phyloP scores from a whole-genome alignment of 2,329 filamentous ascomycete species.

The Pestalotiopsis sp. region DNA sequence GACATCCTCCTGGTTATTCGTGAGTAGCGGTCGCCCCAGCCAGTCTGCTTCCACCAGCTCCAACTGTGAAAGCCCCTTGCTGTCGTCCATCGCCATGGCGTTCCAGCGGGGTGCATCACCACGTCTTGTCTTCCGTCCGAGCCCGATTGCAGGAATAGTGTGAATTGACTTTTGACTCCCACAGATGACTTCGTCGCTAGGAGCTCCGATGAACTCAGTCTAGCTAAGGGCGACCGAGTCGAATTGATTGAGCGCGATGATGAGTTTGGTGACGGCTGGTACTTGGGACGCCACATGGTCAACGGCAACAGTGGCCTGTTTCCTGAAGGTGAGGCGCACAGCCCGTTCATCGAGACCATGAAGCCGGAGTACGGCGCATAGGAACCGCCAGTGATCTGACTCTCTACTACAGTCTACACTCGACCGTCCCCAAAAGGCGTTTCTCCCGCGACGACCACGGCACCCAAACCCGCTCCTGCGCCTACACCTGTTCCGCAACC shows the following conservation, averaged over 20 bases:
- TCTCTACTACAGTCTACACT: constrained; percentile 57
- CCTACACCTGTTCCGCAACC: constrained; percentile 25
- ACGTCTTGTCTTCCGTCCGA: not conserved
- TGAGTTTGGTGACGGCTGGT: constrained; percentile 89
- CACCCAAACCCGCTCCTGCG: constrained; percentile 20
- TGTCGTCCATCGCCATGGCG: not conserved
- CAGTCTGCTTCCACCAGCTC: not conserved
- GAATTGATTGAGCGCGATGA: constrained; percentile 85
- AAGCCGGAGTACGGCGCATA: not conserved
- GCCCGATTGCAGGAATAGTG: not conserved
- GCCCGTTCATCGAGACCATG: not conserved
- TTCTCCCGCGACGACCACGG: constrained; percentile 22
- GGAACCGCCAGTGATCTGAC: not conserved
- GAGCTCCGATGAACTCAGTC: constrained; percentile 88
- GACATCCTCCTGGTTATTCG: constrained; percentile 73
- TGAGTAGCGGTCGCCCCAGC: constrained; percentile 48
- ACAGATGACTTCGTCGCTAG: constrained; percentile 90
- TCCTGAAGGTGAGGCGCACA: constrained; percentile 66
- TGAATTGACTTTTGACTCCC: constrained; percentile 14
- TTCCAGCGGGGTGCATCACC: not conserved
- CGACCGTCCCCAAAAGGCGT: constrained; percentile 55
- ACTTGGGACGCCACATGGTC: constrained; percentile 72
- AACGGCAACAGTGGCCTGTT: constrained; percentile 79
- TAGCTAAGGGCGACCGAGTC: constrained; percentile 82
- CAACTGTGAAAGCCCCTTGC: not conserved